These are phyloP conservation scores for Rosa rugosa DNA, from an alignment of 306 rosid genomes.

Conservation along the genomic window DNA sequence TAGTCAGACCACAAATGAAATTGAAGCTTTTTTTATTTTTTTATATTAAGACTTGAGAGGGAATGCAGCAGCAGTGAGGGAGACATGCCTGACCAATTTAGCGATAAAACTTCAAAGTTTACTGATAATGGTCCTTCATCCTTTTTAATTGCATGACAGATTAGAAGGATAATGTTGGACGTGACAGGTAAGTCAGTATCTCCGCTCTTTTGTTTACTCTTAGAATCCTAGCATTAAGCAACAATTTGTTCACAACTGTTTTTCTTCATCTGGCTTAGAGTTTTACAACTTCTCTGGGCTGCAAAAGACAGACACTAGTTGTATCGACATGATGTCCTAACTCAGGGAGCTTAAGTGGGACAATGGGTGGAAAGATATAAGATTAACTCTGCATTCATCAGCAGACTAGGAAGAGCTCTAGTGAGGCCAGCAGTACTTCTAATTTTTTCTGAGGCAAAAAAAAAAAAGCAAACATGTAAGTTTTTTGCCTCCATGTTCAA, in stretches of 20 bases:
- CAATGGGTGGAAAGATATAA: background rate
- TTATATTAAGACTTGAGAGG: background rate
- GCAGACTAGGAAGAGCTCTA: background rate
- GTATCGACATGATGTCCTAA: no score
- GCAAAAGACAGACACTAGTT: no score
- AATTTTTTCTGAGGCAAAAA: background rate
- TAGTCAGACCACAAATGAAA: background rate
- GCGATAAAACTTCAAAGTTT: background rate
- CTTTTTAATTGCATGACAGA: background rate
- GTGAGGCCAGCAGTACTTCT: background rate
- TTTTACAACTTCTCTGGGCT: no score
- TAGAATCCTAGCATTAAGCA: no score
- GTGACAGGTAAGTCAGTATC: no score
- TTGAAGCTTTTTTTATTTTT: background rate
- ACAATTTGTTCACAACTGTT: no score
- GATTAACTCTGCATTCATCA: background rate
- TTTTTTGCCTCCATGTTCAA: background rate
- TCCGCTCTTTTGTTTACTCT: no score
- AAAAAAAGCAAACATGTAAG: background rate
- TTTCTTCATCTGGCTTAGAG: no score
- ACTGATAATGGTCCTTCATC: background rate
- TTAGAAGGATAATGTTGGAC: no score
- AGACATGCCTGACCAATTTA: background rate
- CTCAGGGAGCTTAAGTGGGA: background rate
- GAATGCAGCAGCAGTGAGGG: background rate